Conservation (phyloP, 202 grass and related monocot species). For the Schoenoplectus triqueter region DNA sequence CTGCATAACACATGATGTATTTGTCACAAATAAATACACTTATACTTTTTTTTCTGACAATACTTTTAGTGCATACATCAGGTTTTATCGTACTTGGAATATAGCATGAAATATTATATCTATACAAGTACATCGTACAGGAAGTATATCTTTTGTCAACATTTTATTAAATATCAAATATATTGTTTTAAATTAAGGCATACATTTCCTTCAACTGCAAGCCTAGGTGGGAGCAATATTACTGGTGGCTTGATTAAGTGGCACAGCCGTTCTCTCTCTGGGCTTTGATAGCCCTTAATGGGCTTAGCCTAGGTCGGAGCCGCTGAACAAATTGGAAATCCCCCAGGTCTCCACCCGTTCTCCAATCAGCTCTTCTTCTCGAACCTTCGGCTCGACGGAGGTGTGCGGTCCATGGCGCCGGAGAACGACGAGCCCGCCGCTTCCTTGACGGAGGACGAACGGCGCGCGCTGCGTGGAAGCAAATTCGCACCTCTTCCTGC, state of each 20-base stretch:
- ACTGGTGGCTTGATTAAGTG: neutral
- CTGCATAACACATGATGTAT: neutral
- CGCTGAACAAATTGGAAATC: neutral
- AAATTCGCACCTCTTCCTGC: conserved; percentile 84
- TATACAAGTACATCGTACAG: neutral
- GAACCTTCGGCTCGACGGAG: conserved; percentile 9
- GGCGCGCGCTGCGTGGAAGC: conserved; percentile 75
- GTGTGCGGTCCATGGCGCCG: conserved; percentile 18
- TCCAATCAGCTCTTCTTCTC: neutral
- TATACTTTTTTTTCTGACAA: neutral
- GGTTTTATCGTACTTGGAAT: neutral
- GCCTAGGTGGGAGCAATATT: too few relatives aligned
- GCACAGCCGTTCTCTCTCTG: neutral
- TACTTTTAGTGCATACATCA: neutral
- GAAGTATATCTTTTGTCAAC: neutral
- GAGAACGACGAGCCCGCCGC: conserved; percentile 37
- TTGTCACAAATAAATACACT: neutral
- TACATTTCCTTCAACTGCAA: neutral
- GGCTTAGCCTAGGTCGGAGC: neutral
- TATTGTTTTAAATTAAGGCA: neutral
- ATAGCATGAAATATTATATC: neutral
- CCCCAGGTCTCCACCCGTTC: neutral
- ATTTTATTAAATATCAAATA: neutral
- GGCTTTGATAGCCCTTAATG: neutral
- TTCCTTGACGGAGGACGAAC: conserved; percentile 75